These are phyloP conservation scores for Puccinia horiana DNA, from an alignment of 1,284 basidiomycete genomes.

Conservation along the genomic window DNA sequence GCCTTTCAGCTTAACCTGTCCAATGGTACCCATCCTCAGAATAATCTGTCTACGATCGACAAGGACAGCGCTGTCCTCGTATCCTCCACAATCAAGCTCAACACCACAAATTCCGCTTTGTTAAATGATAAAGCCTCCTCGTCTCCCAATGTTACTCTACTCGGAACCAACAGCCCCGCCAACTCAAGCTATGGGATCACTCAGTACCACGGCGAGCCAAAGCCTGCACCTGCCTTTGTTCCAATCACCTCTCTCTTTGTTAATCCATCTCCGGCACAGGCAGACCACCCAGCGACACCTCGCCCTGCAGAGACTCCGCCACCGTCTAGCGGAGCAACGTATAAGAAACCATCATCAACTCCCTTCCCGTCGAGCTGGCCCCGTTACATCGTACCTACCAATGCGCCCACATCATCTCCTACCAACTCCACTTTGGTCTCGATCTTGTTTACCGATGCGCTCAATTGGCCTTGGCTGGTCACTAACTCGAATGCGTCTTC, in stretches of 20 bases:
- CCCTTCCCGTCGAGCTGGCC: constrained; percentile 40
- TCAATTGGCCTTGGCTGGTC: constrained; percentile 54
- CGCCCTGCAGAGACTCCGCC: neutral
- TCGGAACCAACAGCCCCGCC: neutral
- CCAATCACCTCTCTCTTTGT: constrained; percentile 24
- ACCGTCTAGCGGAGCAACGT: neutral
- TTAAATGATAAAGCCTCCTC: neutral
- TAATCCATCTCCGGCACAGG: neutral
- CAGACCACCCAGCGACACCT: neutral
- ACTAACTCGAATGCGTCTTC: constrained; percentile 53
- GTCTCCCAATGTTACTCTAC: neutral
- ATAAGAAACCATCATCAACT: neutral
- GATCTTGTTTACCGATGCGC: constrained; percentile 52
- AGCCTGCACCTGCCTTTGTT: constrained; percentile 31
- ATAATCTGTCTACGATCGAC: neutral
- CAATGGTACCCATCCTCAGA: neutral
- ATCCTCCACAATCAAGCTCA: neutral
- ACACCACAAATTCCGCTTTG: neutral
- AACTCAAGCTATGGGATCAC: neutral
- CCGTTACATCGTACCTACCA: constrained; percentile 34
- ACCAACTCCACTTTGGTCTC: constrained; percentile 51
- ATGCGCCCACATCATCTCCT: constrained; percentile 13
- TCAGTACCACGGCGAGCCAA: neutral
- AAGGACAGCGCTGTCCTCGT: neutral
- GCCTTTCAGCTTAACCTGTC: neutral